phyloP scores from a whole-genome alignment of 2,329 filamentous ascomycete species.

The Penicillium expansum region DNA sequence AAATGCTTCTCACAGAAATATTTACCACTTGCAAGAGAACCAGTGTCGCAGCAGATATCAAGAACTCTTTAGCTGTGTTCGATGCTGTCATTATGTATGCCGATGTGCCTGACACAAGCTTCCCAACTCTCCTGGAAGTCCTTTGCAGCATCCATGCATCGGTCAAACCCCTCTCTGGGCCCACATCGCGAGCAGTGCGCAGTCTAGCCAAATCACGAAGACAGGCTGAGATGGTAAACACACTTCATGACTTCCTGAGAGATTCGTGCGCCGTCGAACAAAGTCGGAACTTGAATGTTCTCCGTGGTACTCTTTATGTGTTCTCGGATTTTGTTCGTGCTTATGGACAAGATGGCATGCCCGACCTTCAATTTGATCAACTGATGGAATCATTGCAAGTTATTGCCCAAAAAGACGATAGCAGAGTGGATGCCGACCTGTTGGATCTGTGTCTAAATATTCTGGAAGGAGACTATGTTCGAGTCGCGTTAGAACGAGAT shows the following conservation, averaged over 20 bases:
- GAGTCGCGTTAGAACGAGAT: conserved; percentile 30
- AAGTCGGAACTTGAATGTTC: conserved; percentile 40
- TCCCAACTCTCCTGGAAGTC: conserved; percentile 40
- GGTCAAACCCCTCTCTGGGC: conserved; percentile 43
- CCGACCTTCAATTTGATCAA: conserved; percentile 36
- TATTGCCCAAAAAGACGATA: conserved; percentile 38
- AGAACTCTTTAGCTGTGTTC: conserved; percentile 42
- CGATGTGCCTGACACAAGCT: conserved; percentile 40
- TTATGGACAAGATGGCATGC: conserved; percentile 41
- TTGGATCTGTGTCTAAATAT: conserved; percentile 42
- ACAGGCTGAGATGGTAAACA: conserved; percentile 40
- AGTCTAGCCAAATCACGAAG: conserved; percentile 42
- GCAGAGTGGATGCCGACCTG: conserved; percentile 40
- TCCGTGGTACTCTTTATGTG: conserved; percentile 42
- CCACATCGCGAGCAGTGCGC: conserved; percentile 43
- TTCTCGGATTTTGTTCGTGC: conserved; percentile 43
- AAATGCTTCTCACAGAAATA: conserved; percentile 37
- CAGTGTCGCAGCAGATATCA: conserved; percentile 42
- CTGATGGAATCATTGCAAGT: conserved; percentile 37
- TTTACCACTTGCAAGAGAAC: conserved; percentile 43
- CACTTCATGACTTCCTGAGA: conserved; percentile 37
- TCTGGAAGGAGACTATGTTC: conserved; percentile 39
- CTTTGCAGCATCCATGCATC: conserved; percentile 47
- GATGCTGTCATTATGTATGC: conserved; percentile 44
- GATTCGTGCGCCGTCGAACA: conserved; percentile 32